Evolutionary conservation across 352 stramenopile species (phyloP).

Genomic region (Pythium aristosporum): DNA sequence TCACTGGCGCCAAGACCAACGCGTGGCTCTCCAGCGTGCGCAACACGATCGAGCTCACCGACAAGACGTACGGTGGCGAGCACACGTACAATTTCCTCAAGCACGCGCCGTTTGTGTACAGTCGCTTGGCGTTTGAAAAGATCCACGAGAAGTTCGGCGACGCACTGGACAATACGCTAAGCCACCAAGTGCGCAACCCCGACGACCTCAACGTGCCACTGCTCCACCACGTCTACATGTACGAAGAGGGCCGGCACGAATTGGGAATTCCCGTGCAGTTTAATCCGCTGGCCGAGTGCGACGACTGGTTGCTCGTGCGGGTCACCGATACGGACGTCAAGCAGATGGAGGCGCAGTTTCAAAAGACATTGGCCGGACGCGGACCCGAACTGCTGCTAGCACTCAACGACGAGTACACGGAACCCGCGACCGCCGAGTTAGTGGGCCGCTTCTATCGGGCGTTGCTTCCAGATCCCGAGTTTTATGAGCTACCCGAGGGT

Average conservation of each 20-base stretch:
- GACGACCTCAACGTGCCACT: constrained; percentile 82
- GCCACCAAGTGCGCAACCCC: constrained; percentile 60
- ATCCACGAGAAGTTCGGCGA: constrained; percentile 72
- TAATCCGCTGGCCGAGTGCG: constrained; percentile 64
- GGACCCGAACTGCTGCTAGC: constrained; percentile 63
- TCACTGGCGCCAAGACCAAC: constrained; percentile 56
- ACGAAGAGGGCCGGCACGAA: constrained; percentile 60
- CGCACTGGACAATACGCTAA: constrained; percentile 51
- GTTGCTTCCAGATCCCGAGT: constrained; percentile 48
- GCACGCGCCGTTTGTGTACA: constrained; percentile 84
- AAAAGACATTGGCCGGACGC: constrained; percentile 41
- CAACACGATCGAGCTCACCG: constrained; percentile 70
- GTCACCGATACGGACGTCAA: constrained; percentile 57
- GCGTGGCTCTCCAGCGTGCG: constrained; percentile 75
- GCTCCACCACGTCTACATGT: constrained; percentile 86
- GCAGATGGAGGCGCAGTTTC: constrained; percentile 32
- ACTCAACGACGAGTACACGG: constrained; percentile 81
- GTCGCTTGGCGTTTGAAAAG: constrained; percentile 60
- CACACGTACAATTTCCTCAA: constrained; percentile 88
- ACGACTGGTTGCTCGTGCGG: constrained; percentile 79
- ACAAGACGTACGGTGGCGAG: constrained; percentile 76
- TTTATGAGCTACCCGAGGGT: constrained; percentile 62
- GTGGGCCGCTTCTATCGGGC: constrained; percentile 60
- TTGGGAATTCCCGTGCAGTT: constrained; percentile 68
- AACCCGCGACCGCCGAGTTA: constrained; percentile 46